Evolutionary conservation across 1,284 basidiomycete species (phyloP), one percentile per base, ranked within the genome.

Genomic region (Malassezia japonica): DNA sequence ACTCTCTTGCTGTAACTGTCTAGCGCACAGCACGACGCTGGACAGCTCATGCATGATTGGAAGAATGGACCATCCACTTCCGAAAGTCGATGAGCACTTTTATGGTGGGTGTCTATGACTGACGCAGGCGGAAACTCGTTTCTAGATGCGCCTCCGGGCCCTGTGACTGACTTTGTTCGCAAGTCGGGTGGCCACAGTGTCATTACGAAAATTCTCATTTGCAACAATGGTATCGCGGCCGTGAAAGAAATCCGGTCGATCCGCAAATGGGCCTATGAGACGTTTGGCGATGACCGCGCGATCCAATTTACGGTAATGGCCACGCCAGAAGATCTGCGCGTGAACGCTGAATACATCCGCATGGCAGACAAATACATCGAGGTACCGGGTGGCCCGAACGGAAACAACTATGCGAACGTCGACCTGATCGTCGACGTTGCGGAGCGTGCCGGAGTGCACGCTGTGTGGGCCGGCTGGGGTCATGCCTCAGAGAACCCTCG

Each of bases 391-490:
- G 94, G 94, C 56, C 82, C 84, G 42, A 99, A 99, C 76, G 98
- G 98, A 80, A 94, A 99, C 81, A 99, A 99, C 77, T 98, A 98
- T 74, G 94, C 94, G 66, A 99, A 99, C 74, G 94, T 99, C 65
- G 94, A 99, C 74, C 84, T 96, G 67, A 98, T 99, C 68, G 87
- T 98, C 59, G 94, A 99, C 72, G 83, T 99, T 55, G 94, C 94
- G 37, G 91, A 99, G 77, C 85, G 94, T 60, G 82, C 88, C 27
- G 91, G 90, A 40, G 94, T 98, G 2, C 92, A 99, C 74, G 94
- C 94, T 42, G 94, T 99, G 31, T 99, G 94, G 94, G 94, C 94
- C 38, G 94, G 94, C 54, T 99, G 94, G 94, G 94, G 94, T 47
- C 94, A 99, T 75, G 94, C 94, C 8, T 98, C 94, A 3, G 94